Base-by-base conservation (phyloP, 2,329 filamentous ascomycete genomes). In the Fusarium sacchari region DNA sequence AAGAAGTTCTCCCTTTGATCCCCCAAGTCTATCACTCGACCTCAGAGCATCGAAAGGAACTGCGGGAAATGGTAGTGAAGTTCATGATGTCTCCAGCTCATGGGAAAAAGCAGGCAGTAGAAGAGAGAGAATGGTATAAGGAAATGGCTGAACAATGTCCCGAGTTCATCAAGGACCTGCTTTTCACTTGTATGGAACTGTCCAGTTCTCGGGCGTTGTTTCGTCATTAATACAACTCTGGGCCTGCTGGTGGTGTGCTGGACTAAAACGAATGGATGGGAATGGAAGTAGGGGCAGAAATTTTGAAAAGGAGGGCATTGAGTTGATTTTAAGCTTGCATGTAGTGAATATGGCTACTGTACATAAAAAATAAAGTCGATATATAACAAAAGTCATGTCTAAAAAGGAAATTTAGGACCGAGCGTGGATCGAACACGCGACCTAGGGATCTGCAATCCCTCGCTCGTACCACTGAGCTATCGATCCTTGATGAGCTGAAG, bases 381-480 rank as follows among this genome's bases (percentile, higher is more conserved):
- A 10, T 6, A 20, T 4, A 10, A 26, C 6, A 34, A 7, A 36
- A 36, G n/a, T 34, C 3, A 12, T 4, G 4, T 5, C 10, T 17
- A 65, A 70, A 70, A 70, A 26, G 1, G 12, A 28, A 13, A 0
- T 0, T 2, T 9, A 73, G 71, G 71, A 73, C 71, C 71, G 71
- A 73, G 70, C 71, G 71, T 73, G 71, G 71, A 73, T 73, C 62
- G 71, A 73, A 73, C 71, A 73, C 71, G 71, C 70, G 71, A 73
- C 71, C 71, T 73, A 74, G 71, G 71, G 71, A 73, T 73, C 71
- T 73, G 71, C 71, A 73, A 71, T 73, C 71, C 71, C 71, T 74
- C 71, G 71, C 71, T 73, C 71, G 47, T 73, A 73, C 67, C 71
- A 73, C 71, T 73, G 71, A 73, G 71, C 71, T 73, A 73, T 73